Base-by-base conservation (phyloP, 2,329 filamentous ascomycete species). In the Apiospora rasikravindrae region DNA sequence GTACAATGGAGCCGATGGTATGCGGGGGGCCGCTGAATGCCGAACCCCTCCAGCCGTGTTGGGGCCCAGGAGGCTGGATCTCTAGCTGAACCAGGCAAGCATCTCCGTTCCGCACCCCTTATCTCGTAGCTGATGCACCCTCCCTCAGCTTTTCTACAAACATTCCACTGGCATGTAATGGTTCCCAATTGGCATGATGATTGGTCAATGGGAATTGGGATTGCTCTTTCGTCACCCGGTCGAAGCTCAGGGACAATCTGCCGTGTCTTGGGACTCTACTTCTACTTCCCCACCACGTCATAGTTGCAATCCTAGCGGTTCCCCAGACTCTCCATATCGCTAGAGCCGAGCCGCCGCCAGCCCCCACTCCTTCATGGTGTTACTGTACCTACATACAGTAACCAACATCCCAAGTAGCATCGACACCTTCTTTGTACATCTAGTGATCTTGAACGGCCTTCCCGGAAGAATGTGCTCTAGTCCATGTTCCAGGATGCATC, bases 61-160 rank as follows among this genome's bases (percentile, higher is more conserved):
- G 29, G 51, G 51, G 51, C 51, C 24, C 51, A 29, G 24, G 51
- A 29, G 11, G 13, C 53, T 61, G 53, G 53, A 19, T 61, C 16
- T 61, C 53, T n/a, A 64, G 57, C 57, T 64, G 57, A 64, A 64
- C 57, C 29, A 64, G 57, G 57, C 22, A 61, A 61, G 26, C 53
- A 61, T 11, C 29, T 61, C 53, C 53, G 53, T 37, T 37, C 51
- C 51, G 16, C 51, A 33, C 16, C 26, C 53, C 53, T 61, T 10
- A 37, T 33, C 29, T 37, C 22, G 24, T 11, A 51, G 10, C n/a
- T 57, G 24, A 29, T 45, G 19, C 44, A 1, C 4, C 14, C 4
- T 5, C 24, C 4, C 24, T 53, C 14, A 22, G 6, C 26, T 22
- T 7, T 33, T 57, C 14, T 33, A 8, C 33, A 33, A 33, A 6